phyloP scores from a whole-genome alignment of 2,329 filamentous ascomycete species.

The Phoma sp. region DNA sequence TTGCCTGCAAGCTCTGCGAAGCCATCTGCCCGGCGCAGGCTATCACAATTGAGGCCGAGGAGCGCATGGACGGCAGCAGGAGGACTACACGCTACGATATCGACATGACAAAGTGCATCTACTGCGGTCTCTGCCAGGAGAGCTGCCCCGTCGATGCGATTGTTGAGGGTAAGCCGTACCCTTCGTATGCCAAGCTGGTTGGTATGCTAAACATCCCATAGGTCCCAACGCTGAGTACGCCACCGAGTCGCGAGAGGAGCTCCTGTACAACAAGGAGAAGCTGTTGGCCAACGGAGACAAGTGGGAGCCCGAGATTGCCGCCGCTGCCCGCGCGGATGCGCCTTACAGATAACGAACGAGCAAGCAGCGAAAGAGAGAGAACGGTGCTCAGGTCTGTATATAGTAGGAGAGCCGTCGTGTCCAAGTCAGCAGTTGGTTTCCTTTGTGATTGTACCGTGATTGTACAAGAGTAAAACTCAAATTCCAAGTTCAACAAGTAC shows the following conservation, averaged over 20 bases:
- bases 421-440: constrained; percentile 31
- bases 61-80: constrained; percentile 93
- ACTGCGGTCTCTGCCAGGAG: constrained; percentile 99
- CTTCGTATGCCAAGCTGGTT: too few species aligned
- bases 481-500: constrained; percentile 10
- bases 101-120: constrained; percentile 99
- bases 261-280: constrained; percentile 98
- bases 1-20: constrained; percentile 99
- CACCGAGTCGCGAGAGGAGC: constrained; percentile 84
- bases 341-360: constrained; percentile 63
- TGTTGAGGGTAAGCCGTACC: constrained; percentile 65
- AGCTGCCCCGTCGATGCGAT: constrained; percentile 98
- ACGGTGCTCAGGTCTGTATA: constrained; percentile 36
- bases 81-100: constrained; percentile 98
- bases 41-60: constrained; percentile 98
- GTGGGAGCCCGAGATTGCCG: constrained; percentile 97
- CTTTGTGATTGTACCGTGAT: constrained; percentile 27
- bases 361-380: constrained; percentile 36
- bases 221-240: constrained; percentile 77
- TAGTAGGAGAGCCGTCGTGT: constrained; percentile 32
- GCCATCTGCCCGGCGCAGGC: constrained; percentile 97
- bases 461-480: constrained; percentile 22
- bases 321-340: constrained; percentile 88
- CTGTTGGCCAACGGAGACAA: constrained; percentile 73
- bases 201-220: constrained; percentile 27